Base-by-base conservation (phyloP, 257 asterid genomes). In the Fraxinus cuspidata region DNA sequence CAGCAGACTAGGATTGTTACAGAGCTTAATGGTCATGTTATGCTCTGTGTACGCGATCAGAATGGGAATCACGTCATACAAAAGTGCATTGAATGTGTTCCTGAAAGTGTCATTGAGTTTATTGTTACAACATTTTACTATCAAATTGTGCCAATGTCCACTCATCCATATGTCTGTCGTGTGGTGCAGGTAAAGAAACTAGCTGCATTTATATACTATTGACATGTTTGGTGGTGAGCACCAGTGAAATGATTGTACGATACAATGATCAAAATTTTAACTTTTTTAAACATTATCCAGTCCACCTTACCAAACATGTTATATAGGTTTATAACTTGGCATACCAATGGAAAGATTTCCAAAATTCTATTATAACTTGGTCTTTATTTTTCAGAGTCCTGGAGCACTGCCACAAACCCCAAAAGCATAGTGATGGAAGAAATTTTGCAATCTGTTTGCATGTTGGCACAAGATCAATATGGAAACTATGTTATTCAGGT, bases 21-120 rank as follows among this genome's bases (percentile, higher is more conserved):
- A 10, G 97, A 92, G 86, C 94, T 92, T 28, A 96, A 91, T 74
- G 96, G 97, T 42, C 91, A 89, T 79, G 85, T 91, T 15, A 84
- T 92, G 91, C 92, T 90, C 44, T 89, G 97, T 67, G 97, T 89
- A 15, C 91, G 92, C n/a, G 97, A 92, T 85, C 97, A 91, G 81
- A 91, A 89, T 58, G 97, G 97, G 79, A 92, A 92, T 84, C 96
- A 92, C 81, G 97, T 92, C n/a, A 90, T 91, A 64, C 97, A 89
- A 80, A 91, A 92, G 78, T 90, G 92, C 77, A 92, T 90, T 25
- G 94, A 90, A 76, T 86, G 96, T 80, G 86, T 89, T 63, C 97
- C 97, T 29, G 94, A 91, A 77, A 83, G 77, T 8, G 77, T 83
- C 70, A 89, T 91, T 83, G 90, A 91, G 70, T 91, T 91, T 79